Conservation (phyloP, 192 early-diverging fungal genomes). For the Umbelopsis ramanniana region DNA sequence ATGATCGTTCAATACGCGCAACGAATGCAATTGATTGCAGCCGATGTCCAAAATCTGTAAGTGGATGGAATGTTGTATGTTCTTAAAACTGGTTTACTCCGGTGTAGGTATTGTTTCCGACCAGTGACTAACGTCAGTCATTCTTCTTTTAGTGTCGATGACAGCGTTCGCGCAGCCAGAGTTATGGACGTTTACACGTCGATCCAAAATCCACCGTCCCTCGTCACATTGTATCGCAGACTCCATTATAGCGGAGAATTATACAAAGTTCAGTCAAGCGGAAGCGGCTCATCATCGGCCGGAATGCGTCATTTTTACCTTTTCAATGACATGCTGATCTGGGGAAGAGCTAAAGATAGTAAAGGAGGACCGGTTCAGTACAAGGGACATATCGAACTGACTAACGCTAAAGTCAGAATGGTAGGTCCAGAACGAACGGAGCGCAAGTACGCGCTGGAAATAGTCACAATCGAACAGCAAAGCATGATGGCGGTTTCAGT, state of each 20-base stretch:
- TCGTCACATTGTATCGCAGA: background rate
- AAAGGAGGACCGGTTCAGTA: slow-evolving; percentile 10
- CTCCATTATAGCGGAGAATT: background rate
- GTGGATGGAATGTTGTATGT: background rate
- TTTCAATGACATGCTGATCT: slow-evolving; percentile 18
- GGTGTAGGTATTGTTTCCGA: no score
- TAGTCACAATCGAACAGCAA: background rate
- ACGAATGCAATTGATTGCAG: slow-evolving; percentile 10
- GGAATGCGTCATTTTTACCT: slow-evolving; percentile 19
- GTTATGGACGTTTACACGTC: slow-evolving; percentile 13
- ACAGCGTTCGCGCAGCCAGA: slow-evolving; percentile 9
- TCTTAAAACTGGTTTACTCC: no score
- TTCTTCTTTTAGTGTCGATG: background rate
- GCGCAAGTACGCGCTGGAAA: background rate
- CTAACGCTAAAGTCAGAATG: background rate
- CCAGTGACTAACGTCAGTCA: no score
- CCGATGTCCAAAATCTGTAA: slow-evolving; percentile 18
- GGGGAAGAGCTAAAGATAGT: slow-evolving; percentile 18
- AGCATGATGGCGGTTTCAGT: background rate
- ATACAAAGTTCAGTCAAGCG: background rate
- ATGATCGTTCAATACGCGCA: background rate
- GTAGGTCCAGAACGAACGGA: slow-evolving; percentile 21
- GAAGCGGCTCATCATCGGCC: background rate
- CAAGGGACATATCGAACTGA: slow-evolving; percentile 12
- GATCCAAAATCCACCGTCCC: background rate